Evolutionary conservation across 140 eudicot species (phyloP).

Genomic region (Bidens hawaiensis): DNA sequence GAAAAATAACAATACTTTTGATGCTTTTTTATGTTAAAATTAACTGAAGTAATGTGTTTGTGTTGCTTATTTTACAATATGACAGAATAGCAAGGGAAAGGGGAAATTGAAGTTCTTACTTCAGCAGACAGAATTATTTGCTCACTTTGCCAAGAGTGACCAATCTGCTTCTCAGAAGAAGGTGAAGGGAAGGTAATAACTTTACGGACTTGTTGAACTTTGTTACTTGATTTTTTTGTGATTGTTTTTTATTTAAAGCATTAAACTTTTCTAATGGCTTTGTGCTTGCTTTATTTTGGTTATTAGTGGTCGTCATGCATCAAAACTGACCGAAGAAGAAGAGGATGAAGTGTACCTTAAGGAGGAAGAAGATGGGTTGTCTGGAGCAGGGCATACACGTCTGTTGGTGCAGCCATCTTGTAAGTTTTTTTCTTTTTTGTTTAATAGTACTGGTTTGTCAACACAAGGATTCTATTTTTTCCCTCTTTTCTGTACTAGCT

Average conservation of each 20-base stretch:
- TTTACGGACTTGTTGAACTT: neutral
- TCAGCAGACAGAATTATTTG: constrained; percentile 94
- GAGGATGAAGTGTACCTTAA: constrained; percentile 94
- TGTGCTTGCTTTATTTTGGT: constrained; percentile 6
- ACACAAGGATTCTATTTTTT: no score
- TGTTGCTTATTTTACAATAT: neutral
- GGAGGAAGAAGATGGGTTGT: constrained; percentile 87
- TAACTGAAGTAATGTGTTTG: neutral
- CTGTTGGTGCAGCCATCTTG: constrained; percentile 91
- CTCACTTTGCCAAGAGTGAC: constrained; percentile 94
- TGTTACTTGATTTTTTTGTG: neutral
- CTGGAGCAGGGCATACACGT: constrained; percentile 88
- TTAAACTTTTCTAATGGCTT: constrained; percentile 1
- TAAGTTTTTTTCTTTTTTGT: constrained; percentile 25
- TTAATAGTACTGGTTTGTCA: no score
- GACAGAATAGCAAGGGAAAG: constrained; percentile 86
- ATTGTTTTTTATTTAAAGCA: neutral
- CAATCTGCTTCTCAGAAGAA: constrained; percentile 70
- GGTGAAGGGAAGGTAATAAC: constrained; percentile 73
- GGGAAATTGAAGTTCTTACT: constrained; percentile 85
- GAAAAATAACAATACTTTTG: neutral
- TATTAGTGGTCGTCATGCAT: constrained; percentile 98
- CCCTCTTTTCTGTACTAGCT: neutral
- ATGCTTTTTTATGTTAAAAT: neutral
- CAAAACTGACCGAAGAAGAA: constrained; percentile 96